These are phyloP conservation scores for Francoa sonchifolia DNA, from an alignment of 441 rosid species.

Conservation along the genomic window DNA sequence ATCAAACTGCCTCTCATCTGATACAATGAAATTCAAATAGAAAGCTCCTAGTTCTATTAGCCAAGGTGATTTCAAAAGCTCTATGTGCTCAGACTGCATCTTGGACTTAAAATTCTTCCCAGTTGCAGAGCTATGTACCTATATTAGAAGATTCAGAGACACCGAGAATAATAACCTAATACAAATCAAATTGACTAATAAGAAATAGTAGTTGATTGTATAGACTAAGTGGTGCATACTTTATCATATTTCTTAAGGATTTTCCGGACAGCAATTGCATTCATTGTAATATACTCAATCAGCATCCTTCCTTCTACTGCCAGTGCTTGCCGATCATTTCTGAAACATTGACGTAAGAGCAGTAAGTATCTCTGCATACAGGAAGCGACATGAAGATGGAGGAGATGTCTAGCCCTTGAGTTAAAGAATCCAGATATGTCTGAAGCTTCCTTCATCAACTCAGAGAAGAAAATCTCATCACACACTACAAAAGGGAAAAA, in stretches of 20 bases:
- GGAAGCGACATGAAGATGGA: slow-evolving; percentile 55
- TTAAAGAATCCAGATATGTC: slow-evolving; percentile 69
- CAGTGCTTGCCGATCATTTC: slow-evolving; percentile 39
- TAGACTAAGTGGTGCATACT: slow-evolving; percentile 22
- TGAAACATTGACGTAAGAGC: slow-evolving; percentile 40
- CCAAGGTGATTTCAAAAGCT: slow-evolving; percentile 89
- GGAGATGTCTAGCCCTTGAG: slow-evolving; percentile 62
- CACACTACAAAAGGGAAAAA: slow-evolving; percentile 36
- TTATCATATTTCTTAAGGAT: slow-evolving; percentile 91
- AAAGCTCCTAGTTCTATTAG: slow-evolving; percentile 84
- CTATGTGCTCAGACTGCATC: slow-evolving; percentile 69
- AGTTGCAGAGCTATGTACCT: slow-evolving; percentile 73
- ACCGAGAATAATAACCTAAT: not conserved
- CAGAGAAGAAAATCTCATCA: slow-evolving; percentile 68
- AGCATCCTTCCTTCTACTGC: slow-evolving; percentile 51
- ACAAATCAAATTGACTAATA: too few species aligned
- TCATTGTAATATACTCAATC: slow-evolving; percentile 71
- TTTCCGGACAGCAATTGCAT: slow-evolving; percentile 74
- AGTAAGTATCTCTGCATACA: slow-evolving; percentile 55
- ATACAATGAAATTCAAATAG: slow-evolving; percentile 45
- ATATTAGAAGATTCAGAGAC: slow-evolving; percentile 8
- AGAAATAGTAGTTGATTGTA: too few species aligned
- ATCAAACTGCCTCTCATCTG: slow-evolving; percentile 27
- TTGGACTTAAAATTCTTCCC: slow-evolving; percentile 71
- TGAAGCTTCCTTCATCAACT: slow-evolving; percentile 71